Evolutionary conservation across 1,284 basidiomycete species (phyloP), one percentile per base, ranked within the genome.

Genomic region (Cryptococcus deneoformans): DNA sequence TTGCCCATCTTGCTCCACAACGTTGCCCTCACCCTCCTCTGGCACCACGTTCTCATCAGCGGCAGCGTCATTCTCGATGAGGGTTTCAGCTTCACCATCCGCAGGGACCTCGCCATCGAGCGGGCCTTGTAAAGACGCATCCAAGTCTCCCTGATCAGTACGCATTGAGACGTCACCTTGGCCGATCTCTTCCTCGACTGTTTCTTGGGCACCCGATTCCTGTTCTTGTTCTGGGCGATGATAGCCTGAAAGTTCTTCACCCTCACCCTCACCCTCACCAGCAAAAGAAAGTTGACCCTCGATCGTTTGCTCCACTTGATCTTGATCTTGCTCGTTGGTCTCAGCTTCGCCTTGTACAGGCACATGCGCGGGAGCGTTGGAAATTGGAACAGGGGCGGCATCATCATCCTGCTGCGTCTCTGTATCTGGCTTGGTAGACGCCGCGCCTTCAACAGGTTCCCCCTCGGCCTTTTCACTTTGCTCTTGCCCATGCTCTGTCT

Each of bases 121-220:
- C 29, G 29, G 29, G 29, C 5, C 29, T 29, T 29, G 29, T 29
- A 29, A 29, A 29, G 4, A 29, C 3, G 29, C 29, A 29, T 29
- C 29, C 29, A 29, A 29, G 29, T 4, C 29, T 9, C 46, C 46
- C 20, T 7, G 24, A 3, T 47, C 46, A 12, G 46, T 47, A 3
- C 46, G 20, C 59, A 60, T 60, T 10, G 59, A 57, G 2, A 57
- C 47, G 45, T 58, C 60, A 6, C 52, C 63, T 42, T 42, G 40
- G 4, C 6, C 40, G 16, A 42, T 42, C 16, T 42, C 40, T 3
- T 3, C 40, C 40, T 12, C 40, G 40, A 42, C 16, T 16, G 40
- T 42, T 42, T 42, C 40, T 42, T 42, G 40, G 16, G 40, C 16
- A 42, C 16, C 29, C 29, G 29, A 29, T 42, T 12, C 40, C 6